These are phyloP conservation scores for Vitis cinerea DNA, from an alignment of 164 flowering plant genomes.

Conservation along the genomic window DNA sequence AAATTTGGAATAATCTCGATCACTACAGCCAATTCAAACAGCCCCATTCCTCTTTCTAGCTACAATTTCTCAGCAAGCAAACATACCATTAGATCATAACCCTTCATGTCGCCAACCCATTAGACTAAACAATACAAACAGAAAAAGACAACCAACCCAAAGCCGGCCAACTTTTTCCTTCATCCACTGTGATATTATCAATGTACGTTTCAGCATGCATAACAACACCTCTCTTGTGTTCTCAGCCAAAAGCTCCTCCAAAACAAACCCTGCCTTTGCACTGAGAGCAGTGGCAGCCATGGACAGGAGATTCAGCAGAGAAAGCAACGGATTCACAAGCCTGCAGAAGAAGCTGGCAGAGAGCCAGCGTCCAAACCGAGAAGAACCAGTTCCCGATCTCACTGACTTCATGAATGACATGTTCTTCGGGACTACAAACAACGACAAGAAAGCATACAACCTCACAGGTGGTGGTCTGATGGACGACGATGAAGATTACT, in stretches of 20 bases:
- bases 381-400: slow-evolving; percentile 45
- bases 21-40: no score
- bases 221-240: background rate
- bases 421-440: slow-evolving; percentile 48
- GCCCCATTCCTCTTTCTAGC: no score
- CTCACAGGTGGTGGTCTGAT: slow-evolving; percentile 19
- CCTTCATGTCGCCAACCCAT: no score
- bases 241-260: background rate
- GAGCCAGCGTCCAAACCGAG: slow-evolving; percentile 9
- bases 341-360: slow-evolving; percentile 31
- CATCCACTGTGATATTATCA: slow-evolving; percentile 10
- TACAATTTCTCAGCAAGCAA: background rate
- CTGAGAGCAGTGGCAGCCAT: slow-evolving; percentile 5
- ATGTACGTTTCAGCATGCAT: background rate
- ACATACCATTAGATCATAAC: background rate
- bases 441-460: slow-evolving; percentile 29
- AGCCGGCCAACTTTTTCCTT: slow-evolving; percentile 9
- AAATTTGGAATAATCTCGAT: no score
- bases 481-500: slow-evolving; percentile 16
- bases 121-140: no score
- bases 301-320: slow-evolving; percentile 38
- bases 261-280: background rate
- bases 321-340: slow-evolving; percentile 7
- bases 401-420: slow-evolving; percentile 71
- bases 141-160: background rate